Base-by-base conservation (phyloP, 805 yeast genomes). In the Ogataea trehalophila region DNA sequence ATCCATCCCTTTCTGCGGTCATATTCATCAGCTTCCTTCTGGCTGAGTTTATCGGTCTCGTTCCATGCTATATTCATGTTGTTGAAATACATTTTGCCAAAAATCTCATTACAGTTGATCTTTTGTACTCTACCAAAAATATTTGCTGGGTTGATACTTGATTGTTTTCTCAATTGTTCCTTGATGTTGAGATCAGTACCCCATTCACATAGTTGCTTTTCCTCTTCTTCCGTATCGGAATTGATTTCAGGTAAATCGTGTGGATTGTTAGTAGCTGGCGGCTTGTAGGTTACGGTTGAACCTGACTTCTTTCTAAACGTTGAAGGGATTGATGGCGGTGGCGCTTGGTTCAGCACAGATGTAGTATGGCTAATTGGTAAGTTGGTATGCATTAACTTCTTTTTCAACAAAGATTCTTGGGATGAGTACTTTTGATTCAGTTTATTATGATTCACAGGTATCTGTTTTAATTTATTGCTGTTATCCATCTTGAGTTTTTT, bases 1-100 rank as follows among this genome's bases (percentile, higher is more conserved):
- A n/a, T 22, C 52, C 56, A 63, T 2, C 66, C 68, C 68, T 61
- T 65, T 33, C 53, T 51, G 3, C 57, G 45, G 42, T 60, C 60
- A 42, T 60, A 65, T 15, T 57, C 57, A 5, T 61, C 65, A 14
- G 54, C 43, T 42, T 65, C 69, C 4, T 42, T 38, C 18, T 46
- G 49, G n/a, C 50, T 50, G 16, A 64, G 45, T n/a, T 39, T 33
- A 42, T 64, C 67, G 1, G 31, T 34, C 5, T 53, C 57, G 18
- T 50, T 53, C 62, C 66, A 63, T 7, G 47, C 46, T n/a, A 62
- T 48, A 39, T 63, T 60, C 43, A 62, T 48, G 11, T 53, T 47
- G n/a, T 50, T 48, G 34, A 49, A 50, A 47, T 60, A 60, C 18
- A 45, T 49, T 23, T 50, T 54, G 5, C 51, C 57, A 33, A 63